phyloP scores from a whole-genome alignment of 345 rosid species.

The Linum tenue region DNA sequence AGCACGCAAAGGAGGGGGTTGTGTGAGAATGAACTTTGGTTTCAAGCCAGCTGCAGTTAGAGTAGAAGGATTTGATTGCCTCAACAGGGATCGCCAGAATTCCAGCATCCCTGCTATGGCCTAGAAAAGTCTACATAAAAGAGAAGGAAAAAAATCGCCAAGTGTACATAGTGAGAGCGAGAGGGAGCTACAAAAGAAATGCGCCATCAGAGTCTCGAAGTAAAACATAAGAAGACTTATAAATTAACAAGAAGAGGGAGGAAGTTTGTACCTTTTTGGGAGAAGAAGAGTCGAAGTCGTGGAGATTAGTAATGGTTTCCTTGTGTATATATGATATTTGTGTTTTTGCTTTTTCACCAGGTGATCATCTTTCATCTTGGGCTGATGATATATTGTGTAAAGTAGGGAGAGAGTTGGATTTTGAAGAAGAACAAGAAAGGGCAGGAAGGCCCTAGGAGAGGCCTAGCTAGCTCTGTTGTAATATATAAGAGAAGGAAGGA shows the following conservation, averaged over 20 bases:
- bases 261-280: slow-evolving; percentile 28
- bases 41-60: slow-evolving; percentile 82
- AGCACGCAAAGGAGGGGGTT: slow-evolving; percentile 50
- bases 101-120: slow-evolving; percentile 99
- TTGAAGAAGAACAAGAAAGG: background rate
- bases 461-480: background rate
- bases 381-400: background rate
- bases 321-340: background rate
- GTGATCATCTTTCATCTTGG: background rate
- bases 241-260: slow-evolving; percentile 19
- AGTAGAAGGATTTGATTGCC: slow-evolving; percentile 99
- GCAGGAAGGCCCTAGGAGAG: background rate
- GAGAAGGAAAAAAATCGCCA: background rate
- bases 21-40: slow-evolving; percentile 66
- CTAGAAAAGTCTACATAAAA: slow-evolving; percentile 71
- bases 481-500: background rate
- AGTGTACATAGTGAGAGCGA: background rate
- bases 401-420: background rate
- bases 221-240: slow-evolving; percentile 20
- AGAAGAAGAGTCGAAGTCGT: background rate
- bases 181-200: slow-evolving; percentile 18
- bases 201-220: slow-evolving; percentile 19
- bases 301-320: background rate
- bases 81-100: slow-evolving; percentile 83
- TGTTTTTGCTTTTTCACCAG: background rate